Evolutionary conservation across 2,329 filamentous ascomycete genomes (phyloP).

Genomic region (Fusarium sp.): DNA sequence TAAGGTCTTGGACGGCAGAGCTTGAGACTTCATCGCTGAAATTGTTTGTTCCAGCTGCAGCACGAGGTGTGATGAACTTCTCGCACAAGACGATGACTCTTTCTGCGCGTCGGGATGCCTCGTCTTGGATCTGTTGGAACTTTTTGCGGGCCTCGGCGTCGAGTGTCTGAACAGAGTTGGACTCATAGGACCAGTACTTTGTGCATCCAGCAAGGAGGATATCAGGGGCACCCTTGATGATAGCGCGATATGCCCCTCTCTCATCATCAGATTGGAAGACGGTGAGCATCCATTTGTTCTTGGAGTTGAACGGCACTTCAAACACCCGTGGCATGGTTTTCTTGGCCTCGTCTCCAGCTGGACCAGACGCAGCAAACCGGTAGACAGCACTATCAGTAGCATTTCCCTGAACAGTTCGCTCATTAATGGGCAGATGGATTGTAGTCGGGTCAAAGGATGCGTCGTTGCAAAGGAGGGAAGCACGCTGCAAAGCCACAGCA

Average conservation of each 20-base stretch:
- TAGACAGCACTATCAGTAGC: slow-evolving; percentile 58
- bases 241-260: slow-evolving; percentile 53
- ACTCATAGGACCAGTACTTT: slow-evolving; percentile 50
- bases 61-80: slow-evolving; percentile 47
- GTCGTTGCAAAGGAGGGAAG: slow-evolving; percentile 54
- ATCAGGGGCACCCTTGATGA: slow-evolving; percentile 66
- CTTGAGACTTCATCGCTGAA: slow-evolving; percentile 62
- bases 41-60: slow-evolving; percentile 54
- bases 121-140: slow-evolving; percentile 53
- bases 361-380: slow-evolving; percentile 50
- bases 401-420: slow-evolving; percentile 54
- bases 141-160: slow-evolving; percentile 48
- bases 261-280: slow-evolving; percentile 46
- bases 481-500: slow-evolving; percentile 17
- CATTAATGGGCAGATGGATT: slow-evolving; percentile 48
- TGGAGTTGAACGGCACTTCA: slow-evolving; percentile 62
- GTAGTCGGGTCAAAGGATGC: slow-evolving; percentile 55
- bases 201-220: slow-evolving; percentile 56
- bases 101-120: slow-evolving; percentile 56
- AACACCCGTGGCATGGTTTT: slow-evolving; percentile 47
- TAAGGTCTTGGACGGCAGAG: slow-evolving; percentile 55
- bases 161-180: slow-evolving; percentile 50
- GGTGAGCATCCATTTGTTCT: slow-evolving; percentile 63
- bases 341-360: slow-evolving; percentile 33
- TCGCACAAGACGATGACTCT: slow-evolving; percentile 58